Percentiles rank a stretch among this genome's conserved stretches.
Evolutionary conservation across 1,284 basidiomycete genomes (phyloP).

Genomic region (Limonomyces culmigenus): DNA sequence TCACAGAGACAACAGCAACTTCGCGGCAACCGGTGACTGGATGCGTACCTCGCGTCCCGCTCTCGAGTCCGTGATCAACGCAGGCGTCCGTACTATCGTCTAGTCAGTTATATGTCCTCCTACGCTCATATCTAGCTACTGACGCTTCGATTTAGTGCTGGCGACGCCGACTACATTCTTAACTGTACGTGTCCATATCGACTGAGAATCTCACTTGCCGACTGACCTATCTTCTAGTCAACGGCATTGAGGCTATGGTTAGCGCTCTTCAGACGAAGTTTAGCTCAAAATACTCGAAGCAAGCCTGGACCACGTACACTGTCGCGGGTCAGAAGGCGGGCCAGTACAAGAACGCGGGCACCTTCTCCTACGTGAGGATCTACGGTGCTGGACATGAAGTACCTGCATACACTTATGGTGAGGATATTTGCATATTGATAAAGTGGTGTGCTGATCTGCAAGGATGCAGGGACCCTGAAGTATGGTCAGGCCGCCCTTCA

Average conservation of each 20-base stretch:
- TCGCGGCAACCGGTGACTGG: conserved; percentile 44
- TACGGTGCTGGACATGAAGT: conserved; percentile 36
- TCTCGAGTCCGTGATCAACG: conserved; percentile 40
- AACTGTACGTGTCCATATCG: too few relatives aligned
- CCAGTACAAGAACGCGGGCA: conserved; percentile 41
- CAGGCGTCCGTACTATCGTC: conserved; percentile 34
- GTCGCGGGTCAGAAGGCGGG: conserved; percentile 32
- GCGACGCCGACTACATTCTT: conserved; percentile 31
- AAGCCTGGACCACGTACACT: conserved; percentile 28
- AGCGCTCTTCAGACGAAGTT: conserved; percentile 24
- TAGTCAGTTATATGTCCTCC: conserved; percentile 39
- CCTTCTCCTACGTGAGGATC: conserved; percentile 40
- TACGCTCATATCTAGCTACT: conserved; percentile 9
- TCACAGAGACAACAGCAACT: too few relatives aligned
- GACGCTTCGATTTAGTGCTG: conserved; percentile 6
- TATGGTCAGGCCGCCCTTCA: conserved; percentile 14
- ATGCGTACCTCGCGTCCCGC: conserved; percentile 38
- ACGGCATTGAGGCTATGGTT: conserved; percentile 11
- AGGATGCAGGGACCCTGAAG: conserved; percentile 6
- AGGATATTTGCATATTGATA: not conserved
- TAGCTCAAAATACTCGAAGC: conserved; percentile 17
- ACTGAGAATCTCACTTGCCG: conserved; percentile 47
- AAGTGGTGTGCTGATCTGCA: not conserved
- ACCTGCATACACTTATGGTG: conserved; percentile 22
- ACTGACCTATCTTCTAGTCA: conserved; percentile 2